Percentiles rank a stretch among this genome's conserved stretches.
Conservation (phyloP, 768 basidiomycete genomes). For the Tylopilus vinaceipallidus region DNA sequence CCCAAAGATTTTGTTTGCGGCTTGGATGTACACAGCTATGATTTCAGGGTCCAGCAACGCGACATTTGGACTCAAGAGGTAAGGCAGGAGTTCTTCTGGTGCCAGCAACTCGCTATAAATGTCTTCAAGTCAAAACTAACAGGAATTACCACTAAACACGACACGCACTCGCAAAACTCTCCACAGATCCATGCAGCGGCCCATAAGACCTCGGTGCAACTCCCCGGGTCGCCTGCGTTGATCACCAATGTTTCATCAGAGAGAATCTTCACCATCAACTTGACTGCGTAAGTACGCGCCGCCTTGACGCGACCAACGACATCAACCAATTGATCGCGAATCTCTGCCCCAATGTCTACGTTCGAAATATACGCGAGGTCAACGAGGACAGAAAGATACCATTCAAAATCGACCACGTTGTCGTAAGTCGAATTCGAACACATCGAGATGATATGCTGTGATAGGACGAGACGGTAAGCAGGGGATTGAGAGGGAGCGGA, state of each 20-base stretch:
- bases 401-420: slow-evolving; percentile 91
- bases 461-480: slow-evolving; percentile 81
- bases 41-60: slow-evolving; percentile 60
- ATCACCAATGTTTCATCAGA: slow-evolving; percentile 73
- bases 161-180: slow-evolving; percentile 82
- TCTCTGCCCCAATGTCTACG: slow-evolving; percentile 72
- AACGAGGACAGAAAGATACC: slow-evolving; percentile 94
- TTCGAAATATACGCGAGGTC: slow-evolving; percentile 88
- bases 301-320: slow-evolving; percentile 79
- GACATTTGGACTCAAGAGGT: slow-evolving; percentile 62
- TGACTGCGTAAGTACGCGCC: slow-evolving; percentile 76
- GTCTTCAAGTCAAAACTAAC: slow-evolving; percentile 10
- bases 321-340: slow-evolving; percentile 84
- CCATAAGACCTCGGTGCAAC: slow-evolving; percentile 84
- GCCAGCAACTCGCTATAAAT: slow-evolving; percentile 67
- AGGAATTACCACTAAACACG: neutral
- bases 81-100: slow-evolving; percentile 68
- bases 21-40: slow-evolving; percentile 78
- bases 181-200: slow-evolving; percentile 97
- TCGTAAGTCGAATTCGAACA: slow-evolving; percentile 82
- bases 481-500: slow-evolving; percentile 67
- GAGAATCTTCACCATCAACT: slow-evolving; percentile 78
- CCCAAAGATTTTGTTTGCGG: slow-evolving; percentile 84
- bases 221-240: slow-evolving; percentile 64
- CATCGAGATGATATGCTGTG: slow-evolving; percentile 82